Evolutionary conservation across 2,329 filamentous ascomycete species (phyloP).

Genomic region (Fusarium setosum): DNA sequence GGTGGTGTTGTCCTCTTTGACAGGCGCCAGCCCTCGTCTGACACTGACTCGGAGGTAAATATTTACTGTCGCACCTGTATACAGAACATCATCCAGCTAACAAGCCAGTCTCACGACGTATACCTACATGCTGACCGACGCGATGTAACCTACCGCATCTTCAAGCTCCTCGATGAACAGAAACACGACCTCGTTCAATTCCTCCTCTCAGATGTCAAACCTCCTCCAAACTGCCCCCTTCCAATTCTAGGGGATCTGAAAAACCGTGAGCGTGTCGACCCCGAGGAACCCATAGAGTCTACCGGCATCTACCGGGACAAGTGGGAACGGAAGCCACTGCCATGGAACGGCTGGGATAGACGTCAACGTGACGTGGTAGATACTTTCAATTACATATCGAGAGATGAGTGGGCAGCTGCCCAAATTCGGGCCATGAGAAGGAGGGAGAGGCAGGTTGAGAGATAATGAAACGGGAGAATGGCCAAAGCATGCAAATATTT

Average conservation of each 20-base stretch:
- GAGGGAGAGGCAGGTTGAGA: no score
- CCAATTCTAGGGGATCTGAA: constrained; percentile 6
- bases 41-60: not conserved
- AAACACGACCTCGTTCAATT: constrained; percentile 37
- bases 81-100: not conserved
- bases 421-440: not conserved
- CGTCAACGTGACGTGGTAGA: not conserved
- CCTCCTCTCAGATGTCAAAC: constrained; percentile 8
- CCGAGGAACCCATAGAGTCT: constrained; percentile 18
- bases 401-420: not conserved
- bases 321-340: constrained; percentile 17
- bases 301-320: constrained; percentile 26
- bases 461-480: no score
- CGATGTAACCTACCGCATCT: constrained; percentile 38
- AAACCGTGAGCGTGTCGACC: constrained; percentile 10
- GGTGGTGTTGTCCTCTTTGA: constrained; percentile 46
- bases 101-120: constrained; percentile 10
- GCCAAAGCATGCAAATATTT: no score
- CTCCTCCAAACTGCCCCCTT: not conserved
- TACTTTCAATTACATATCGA: not conserved
- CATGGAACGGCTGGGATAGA: not conserved
- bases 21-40: constrained; percentile 8
- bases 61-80: not conserved
- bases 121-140: constrained; percentile 36
- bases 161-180: constrained; percentile 37